A percentile compares a stretch with the other conserved stretches of the same genome.
Evolutionary conservation across 148 eudicot genomes (phyloP).

Genomic region (Rhododendron ferrugineum): DNA sequence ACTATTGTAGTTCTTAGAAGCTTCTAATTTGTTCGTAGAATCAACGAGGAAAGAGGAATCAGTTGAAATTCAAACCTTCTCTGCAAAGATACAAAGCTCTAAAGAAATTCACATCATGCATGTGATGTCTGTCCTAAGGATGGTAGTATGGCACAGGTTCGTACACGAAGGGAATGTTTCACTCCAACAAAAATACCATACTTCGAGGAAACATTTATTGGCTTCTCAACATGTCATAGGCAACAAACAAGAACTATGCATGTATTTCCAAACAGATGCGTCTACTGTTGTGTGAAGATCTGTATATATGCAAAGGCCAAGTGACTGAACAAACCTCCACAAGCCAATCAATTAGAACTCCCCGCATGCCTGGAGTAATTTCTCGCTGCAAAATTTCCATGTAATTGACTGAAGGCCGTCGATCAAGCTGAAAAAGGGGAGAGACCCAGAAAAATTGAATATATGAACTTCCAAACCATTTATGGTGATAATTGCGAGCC

Average conservation of each 20-base stretch:
- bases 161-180: neutral
- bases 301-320: neutral
- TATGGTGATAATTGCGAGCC: no score
- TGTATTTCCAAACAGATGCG: slow-evolving; percentile 1
- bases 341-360: slow-evolving; percentile 85
- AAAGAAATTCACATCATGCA: neutral
- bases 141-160: neutral
- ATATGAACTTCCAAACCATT: neutral
- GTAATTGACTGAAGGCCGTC: slow-evolving; percentile 50
- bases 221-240: neutral
- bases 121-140: neutral
- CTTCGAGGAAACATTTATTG: neutral
- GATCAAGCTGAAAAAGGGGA: slow-evolving; percentile 48
- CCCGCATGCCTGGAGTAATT: slow-evolving; percentile 67
- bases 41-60: neutral
- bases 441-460: neutral
- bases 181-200: neutral
- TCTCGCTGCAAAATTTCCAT: slow-evolving; percentile 76
- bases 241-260: neutral
- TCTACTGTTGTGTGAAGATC: neutral
- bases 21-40: neutral
- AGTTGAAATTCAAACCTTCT: neutral
- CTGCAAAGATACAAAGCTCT: neutral
- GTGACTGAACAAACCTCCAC: slow-evolving; percentile 61
- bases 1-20: neutral